Conservation (phyloP, 495 filamentous ascomycete genomes). For the Penicillium daleae region DNA sequence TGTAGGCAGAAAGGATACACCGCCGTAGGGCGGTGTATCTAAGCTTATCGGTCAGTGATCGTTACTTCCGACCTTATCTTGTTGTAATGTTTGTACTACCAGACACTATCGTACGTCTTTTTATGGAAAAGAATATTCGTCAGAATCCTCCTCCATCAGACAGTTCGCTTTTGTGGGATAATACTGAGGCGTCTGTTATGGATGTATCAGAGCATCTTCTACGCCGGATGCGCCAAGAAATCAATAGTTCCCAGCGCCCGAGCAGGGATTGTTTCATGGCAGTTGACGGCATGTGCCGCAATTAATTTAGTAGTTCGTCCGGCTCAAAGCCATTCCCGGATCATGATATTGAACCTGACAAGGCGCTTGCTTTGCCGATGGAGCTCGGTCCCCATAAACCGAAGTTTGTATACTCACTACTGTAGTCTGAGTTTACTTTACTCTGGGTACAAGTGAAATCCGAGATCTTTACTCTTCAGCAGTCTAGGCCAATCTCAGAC, state of each 20-base stretch:
- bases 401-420: no score
- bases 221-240: conserved; percentile 3
- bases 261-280: neutral
- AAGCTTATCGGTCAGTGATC: neutral
- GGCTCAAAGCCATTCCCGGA: neutral
- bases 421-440: no score
- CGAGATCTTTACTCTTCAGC: neutral
- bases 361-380: neutral
- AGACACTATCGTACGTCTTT: no score
- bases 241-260: neutral
- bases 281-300: conserved; percentile 4
- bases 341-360: neutral
- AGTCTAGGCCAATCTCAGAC: neutral
- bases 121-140: neutral
- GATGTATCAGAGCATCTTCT: neutral
- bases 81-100: neutral
- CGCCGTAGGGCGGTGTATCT: conserved; percentile 5
- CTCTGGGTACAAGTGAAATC: no score
- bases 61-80: no score
- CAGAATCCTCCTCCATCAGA: neutral
- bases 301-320: conserved; percentile 7
- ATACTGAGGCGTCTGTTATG: neutral
- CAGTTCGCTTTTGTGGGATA: no score
- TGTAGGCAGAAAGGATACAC: conserved; percentile 14
- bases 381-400: neutral